A percentile compares a stretch with the other conserved stretches of the same genome.
Conservation (phyloP, 805 yeast species). For the Candida sithepensis region DNA sequence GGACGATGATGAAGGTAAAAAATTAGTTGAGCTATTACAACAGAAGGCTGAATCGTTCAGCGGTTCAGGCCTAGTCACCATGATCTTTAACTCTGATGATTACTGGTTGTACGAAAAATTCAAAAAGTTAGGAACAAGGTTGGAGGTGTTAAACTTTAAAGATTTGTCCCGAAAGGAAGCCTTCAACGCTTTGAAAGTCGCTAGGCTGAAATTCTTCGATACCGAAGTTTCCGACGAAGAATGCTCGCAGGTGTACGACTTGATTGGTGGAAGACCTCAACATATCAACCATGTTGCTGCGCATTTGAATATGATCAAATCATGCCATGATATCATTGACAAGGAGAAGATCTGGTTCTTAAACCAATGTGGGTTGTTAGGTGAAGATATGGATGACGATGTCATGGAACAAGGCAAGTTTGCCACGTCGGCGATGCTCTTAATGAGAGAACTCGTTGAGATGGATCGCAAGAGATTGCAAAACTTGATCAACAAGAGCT, state of each 20-base stretch:
- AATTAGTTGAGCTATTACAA: slow-evolving; percentile 69
- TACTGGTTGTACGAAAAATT: slow-evolving; percentile 83
- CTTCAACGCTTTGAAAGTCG: slow-evolving; percentile 46
- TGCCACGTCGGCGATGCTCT: slow-evolving; percentile 66
- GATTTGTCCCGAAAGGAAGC: slow-evolving; percentile 59
- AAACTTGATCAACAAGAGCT: slow-evolving; percentile 18
- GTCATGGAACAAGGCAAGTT: slow-evolving; percentile 83
- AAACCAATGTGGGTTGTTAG: slow-evolving; percentile 76
- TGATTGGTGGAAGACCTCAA: slow-evolving; percentile 84
- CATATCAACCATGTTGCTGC: slow-evolving; percentile 70
- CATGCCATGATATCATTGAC: slow-evolving; percentile 70
- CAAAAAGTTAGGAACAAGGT: slow-evolving; percentile 65
- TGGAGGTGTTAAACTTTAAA: slow-evolving; percentile 67
- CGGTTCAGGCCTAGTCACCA: slow-evolving; percentile 64
- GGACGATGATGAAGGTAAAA: slow-evolving; percentile 70
- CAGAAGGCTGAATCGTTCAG: slow-evolving; percentile 79
- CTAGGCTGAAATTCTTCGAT: slow-evolving; percentile 44
- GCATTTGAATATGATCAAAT: slow-evolving; percentile 50
- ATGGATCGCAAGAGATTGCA: slow-evolving; percentile 45
- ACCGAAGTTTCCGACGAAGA: slow-evolving; percentile 35
- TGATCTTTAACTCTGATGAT: slow-evolving; percentile 77
- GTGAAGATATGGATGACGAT: slow-evolving; percentile 81
- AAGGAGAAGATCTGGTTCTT: slow-evolving; percentile 82
- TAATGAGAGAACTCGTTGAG: slow-evolving; percentile 68
- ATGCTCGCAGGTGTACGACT: slow-evolving; percentile 47